A percentile compares a stretch with the other conserved stretches of the same genome.
Conservation (phyloP, 1,284 basidiomycete genomes). For the Chalciporus sp. region DNA sequence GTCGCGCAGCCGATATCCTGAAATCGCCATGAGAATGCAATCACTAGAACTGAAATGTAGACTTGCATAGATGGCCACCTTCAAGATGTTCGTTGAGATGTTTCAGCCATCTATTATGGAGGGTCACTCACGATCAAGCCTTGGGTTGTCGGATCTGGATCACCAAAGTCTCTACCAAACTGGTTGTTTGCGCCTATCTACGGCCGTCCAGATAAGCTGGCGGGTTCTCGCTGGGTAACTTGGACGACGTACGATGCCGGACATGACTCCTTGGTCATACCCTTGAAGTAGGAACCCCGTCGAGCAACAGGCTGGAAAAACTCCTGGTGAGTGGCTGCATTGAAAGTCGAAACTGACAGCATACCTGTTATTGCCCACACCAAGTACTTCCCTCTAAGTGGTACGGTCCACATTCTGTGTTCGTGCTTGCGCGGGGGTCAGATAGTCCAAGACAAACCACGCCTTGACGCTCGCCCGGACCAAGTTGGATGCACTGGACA, state of each 20-base stretch:
- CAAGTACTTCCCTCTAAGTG: slow-evolving; percentile 40
- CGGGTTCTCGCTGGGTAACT: background rate
- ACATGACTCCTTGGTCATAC: slow-evolving; percentile 52
- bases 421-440: background rate
- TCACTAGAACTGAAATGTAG: background rate
- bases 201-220: background rate
- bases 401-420: slow-evolving; percentile 38
- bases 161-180: slow-evolving; percentile 43
- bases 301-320: slow-evolving; percentile 40
- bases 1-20: slow-evolving; percentile 46
- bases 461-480: background rate
- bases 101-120: background rate
- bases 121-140: slow-evolving; percentile 41
- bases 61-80: background rate
- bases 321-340: too few species aligned
- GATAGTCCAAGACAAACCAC: background rate
- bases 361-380: slow-evolving; percentile 46
- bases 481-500: too few species aligned
- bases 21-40: background rate
- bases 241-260: slow-evolving; percentile 39
- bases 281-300: slow-evolving; percentile 47
- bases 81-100: background rate
- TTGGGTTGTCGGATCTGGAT: slow-evolving; percentile 42
- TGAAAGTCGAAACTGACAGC: slow-evolving; percentile 4
- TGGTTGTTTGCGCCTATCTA: slow-evolving; percentile 47